These are phyloP conservation scores for Setaria viridis DNA, from an alignment of 202 grass and related monocot species.

Conservation along the genomic window DNA sequence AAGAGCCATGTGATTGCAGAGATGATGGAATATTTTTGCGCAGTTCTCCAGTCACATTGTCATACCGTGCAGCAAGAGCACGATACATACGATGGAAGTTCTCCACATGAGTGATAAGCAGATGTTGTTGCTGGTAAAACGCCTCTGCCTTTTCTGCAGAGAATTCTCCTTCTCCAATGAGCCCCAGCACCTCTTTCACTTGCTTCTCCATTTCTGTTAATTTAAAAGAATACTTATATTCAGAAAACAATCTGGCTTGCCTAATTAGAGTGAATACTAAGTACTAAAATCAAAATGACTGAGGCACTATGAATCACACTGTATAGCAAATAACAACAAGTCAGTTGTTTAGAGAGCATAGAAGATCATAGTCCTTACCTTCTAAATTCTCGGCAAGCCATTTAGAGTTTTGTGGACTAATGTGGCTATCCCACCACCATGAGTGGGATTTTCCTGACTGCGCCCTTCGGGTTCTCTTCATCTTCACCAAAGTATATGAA, in stretches of 20 bases:
- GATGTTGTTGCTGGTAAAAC: conserved; percentile 63
- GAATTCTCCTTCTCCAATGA: conserved; percentile 72
- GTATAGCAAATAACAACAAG: conserved; percentile 2
- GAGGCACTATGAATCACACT: conserved; percentile 13
- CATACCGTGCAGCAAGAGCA: conserved; percentile 73
- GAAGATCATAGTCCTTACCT: conserved; percentile 53
- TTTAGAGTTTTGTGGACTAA: conserved; percentile 76
- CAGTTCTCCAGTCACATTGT: conserved; percentile 77
- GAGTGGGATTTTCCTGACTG: conserved; percentile 63
- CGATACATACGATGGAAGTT: conserved; percentile 76
- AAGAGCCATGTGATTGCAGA: conserved; percentile 62
- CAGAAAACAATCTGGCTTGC: conserved; percentile 18
- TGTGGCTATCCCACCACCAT: conserved; percentile 95
- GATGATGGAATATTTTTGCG: conserved; percentile 75
- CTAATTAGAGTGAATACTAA: conserved; percentile 18
- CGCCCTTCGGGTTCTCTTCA: conserved; percentile 56
- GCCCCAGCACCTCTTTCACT: conserved; percentile 74
- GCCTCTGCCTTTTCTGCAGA: conserved; percentile 79
- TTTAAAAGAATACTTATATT: conserved; percentile 41
- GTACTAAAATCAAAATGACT: conserved; percentile 17
- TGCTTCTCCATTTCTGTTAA: conserved; percentile 85
- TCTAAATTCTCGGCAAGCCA: conserved; percentile 86
- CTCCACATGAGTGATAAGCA: conserved; percentile 69
- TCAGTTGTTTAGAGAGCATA: conserved; percentile 24
- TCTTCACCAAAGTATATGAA: conserved; percentile 52